A percentile compares a stretch with the other conserved stretches of the same genome.
Conservation (phyloP, 352 stramenopile species). For the Phytopythium kandeliae region DNA sequence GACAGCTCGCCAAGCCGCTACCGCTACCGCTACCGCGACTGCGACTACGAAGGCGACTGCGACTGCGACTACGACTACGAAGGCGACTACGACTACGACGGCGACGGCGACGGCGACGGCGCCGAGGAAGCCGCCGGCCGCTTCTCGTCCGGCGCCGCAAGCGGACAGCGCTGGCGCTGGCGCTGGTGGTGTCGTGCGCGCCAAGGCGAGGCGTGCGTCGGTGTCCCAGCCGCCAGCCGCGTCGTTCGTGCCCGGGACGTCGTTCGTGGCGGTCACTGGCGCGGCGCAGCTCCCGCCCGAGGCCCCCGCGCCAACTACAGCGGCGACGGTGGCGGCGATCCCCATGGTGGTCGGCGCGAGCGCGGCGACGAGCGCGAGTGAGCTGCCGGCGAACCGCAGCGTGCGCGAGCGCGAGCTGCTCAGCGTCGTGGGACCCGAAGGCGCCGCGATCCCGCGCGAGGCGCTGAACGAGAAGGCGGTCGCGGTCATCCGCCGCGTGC, state of each 20-base stretch:
- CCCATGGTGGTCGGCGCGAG: background rate
- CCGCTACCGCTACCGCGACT: no score
- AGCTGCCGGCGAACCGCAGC: constrained; percentile 68
- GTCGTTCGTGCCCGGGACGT: constrained; percentile 9
- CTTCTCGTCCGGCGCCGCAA: background rate
- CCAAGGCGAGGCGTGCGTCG: constrained; percentile 23
- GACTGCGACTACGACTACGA: no score
- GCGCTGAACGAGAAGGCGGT: constrained; percentile 95
- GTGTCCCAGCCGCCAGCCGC: constrained; percentile 9
- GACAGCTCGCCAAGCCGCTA: background rate
- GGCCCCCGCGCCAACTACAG: constrained; percentile 48
- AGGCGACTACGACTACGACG: no score
- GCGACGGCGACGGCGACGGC: background rate
- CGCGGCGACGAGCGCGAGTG: constrained; percentile 8
- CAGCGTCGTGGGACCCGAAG: constrained; percentile 73
- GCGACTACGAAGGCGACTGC: no score
- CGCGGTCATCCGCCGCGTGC: constrained; percentile 96
- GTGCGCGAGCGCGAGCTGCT: constrained; percentile 81
- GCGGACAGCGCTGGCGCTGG: constrained; percentile 1
- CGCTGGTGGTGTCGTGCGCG: constrained; percentile 13
- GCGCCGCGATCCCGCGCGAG: constrained; percentile 69
- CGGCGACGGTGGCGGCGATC: constrained; percentile 5
- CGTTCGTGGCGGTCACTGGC: constrained; percentile 36
- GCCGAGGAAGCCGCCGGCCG: background rate
- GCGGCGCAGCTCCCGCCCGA: constrained; percentile 25